Base-by-base conservation (phyloP, 1,139 yeast genomes). In the Protomyces inouyei region DNA sequence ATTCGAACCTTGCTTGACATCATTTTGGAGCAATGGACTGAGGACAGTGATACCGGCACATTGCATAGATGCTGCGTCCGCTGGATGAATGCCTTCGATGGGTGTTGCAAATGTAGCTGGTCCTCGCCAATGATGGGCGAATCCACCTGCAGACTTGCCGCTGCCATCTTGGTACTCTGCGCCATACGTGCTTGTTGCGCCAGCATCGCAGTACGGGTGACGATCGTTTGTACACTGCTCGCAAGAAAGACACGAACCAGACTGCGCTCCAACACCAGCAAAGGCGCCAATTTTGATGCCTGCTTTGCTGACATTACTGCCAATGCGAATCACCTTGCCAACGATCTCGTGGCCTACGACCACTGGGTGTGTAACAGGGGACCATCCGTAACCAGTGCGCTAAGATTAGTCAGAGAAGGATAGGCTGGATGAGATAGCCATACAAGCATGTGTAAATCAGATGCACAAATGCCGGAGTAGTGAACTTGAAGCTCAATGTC, bases 11-110 rank as follows among this genome's bases (percentile, higher is more conserved):
- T 82, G 82, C 64, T 78, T 76, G 57, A 81, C 74, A 64, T 83
- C 85, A 65, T 80, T 80, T 65, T 80, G 79, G 66, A 69, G 74
- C 67, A 85, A 72, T 53, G 89, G 89, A 6, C 85, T 78, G 74
- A 76, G 85, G 0, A 82, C 83, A 21, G 89, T 85, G 70, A 84
- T 76, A 67, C 89, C 89, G 52, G 85, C 88, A 76, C 89, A 85
- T 77, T 85, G 75, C 72, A 85, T 77, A 36, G 88, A 87, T 21
- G 23, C 23, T 21, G 23, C 23, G 23, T 25, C 87, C 87, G 48
- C 84, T 87, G 63, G 76, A 72, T 63, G 75, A 67, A 84, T 72
- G 28, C 66, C 73, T 14, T 83, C 85, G 16, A 89, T 88, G 65
- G 85, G 80, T 35, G 79, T 79, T 74, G 84, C 80, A 5, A 82